phyloP scores from a whole-genome alignment of 1,139 yeast genomes.

The Magnusiomyces ingens region DNA sequence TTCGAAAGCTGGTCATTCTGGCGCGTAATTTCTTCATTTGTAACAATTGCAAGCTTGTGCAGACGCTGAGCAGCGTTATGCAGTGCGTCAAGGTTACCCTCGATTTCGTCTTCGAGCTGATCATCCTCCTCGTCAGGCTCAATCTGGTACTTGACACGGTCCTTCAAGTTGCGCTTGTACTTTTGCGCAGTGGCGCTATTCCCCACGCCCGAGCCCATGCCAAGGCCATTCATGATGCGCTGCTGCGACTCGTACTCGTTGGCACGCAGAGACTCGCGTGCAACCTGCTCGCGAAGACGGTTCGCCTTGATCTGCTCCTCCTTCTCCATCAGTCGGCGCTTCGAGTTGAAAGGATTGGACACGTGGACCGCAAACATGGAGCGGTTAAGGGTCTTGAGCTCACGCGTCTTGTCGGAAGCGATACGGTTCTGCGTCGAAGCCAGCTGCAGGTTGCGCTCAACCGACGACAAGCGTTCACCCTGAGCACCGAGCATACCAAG shows the following conservation, averaged over 20 bases:
- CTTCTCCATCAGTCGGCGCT: conserved; percentile 64
- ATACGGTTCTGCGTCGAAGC: conserved; percentile 77
- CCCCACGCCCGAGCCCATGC: conserved; percentile 29
- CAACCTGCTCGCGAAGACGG: conserved; percentile 48
- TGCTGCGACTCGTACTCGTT: conserved; percentile 42
- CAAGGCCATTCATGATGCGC: conserved; percentile 41
- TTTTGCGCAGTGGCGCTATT: conserved; percentile 34
- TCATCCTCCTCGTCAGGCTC: conserved; percentile 58
- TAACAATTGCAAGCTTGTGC: conserved; percentile 44
- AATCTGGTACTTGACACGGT: conserved; percentile 45
- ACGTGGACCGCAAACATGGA: conserved; percentile 78
- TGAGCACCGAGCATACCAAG: conserved; percentile 90
- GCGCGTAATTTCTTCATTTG: conserved; percentile 46
- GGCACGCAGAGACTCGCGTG: conserved; percentile 40
- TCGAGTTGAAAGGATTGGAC: conserved; percentile 80
- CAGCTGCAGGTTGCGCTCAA: conserved; percentile 69
- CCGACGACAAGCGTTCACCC: conserved; percentile 72
- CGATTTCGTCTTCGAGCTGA: conserved; percentile 53
- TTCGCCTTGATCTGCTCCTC: conserved; percentile 67
- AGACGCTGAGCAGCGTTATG: conserved; percentile 43
- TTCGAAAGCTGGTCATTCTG: conserved; percentile 48
- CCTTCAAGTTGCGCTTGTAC: conserved; percentile 31
- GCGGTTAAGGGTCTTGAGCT: conserved; percentile 72
- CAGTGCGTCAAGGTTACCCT: conserved; percentile 47
- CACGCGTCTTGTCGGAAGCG: conserved; percentile 79